Evolutionary conservation across 768 basidiomycete genomes (phyloP), one percentile per base, ranked within the genome.

Genomic region (Agrocybe chaxingu): DNA sequence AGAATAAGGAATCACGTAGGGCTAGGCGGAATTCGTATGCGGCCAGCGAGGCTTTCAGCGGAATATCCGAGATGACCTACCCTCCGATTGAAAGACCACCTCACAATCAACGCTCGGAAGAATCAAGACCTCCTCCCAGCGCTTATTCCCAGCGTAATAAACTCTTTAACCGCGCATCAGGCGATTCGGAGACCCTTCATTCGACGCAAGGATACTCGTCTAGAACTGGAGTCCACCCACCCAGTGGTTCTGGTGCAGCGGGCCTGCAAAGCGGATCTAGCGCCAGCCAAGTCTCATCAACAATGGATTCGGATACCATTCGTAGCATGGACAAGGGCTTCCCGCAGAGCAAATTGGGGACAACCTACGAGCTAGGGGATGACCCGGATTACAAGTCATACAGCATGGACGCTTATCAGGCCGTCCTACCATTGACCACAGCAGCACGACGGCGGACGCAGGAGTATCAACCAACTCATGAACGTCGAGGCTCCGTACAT

Each of bases 1-100:
- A 80, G 54, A 72, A 70, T 55, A 63, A 64, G 40, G 62, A 67
- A 19, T 53, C 58, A 30, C 61, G 64, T 32, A 57, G 46, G 36
- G 59, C 60, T 19, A 62, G 65, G 24, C 68, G 68, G 11, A 54
- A 58, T 30, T 73, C 71, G 10, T 61, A 55, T 50, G 54, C 24
- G 3, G 24, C 62, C 29, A 76, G 74, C 55, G 71, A 73, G 57
- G 72, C 73, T n/a, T 51, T 74, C 45, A 78, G 78, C 58, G 72
- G 73, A 24, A 70, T 77, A 50, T 81, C 79, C 2, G 79, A 81
- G 60, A 73, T 78, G 70, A 79, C 78, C 3, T 81, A 81, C 54
- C 78, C 78, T 9, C 79, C 78, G 2, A 55, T 67, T 34, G 47
- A 40, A 13, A 41, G 48, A 36, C 29, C 46, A 19, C 18, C 35